phyloP scores from a whole-genome alignment of 805 yeast genomes.

The Cyberlindnera mississippiensis region DNA sequence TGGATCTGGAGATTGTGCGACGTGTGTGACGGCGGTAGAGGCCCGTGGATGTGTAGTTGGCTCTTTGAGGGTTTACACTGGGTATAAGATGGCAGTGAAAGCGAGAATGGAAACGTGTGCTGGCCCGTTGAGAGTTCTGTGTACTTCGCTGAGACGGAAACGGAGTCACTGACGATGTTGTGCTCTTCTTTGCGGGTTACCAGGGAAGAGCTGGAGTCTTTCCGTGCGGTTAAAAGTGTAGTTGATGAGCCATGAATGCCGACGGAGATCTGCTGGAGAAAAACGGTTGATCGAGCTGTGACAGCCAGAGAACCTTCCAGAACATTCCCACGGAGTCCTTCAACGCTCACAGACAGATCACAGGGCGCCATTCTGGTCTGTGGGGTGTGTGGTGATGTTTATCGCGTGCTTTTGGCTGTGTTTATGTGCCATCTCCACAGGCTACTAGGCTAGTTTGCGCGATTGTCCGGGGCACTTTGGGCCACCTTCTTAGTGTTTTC shows the following conservation, averaged over 20 bases:
- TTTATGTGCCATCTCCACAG: too few species aligned
- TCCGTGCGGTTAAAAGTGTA: not conserved
- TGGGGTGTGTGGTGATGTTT: too few species aligned
- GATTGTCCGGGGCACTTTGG: too few species aligned
- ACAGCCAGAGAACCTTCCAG: slow-evolving; percentile 6
- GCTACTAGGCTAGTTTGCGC: too few species aligned
- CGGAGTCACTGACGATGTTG: slow-evolving; percentile 8
- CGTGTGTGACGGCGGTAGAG: slow-evolving; percentile 12
- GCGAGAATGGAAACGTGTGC: slow-evolving; percentile 13
- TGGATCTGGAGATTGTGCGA: slow-evolving; percentile 11
- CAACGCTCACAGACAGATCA: slow-evolving; percentile 8
- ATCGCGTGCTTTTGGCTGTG: too few species aligned
- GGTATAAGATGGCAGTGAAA: slow-evolving; percentile 9
- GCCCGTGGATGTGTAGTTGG: slow-evolving; percentile 9
- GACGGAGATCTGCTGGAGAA: slow-evolving; percentile 8
- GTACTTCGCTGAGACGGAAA: slow-evolving; percentile 9
- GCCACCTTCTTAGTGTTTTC: too few species aligned
- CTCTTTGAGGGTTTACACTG: slow-evolving; percentile 10
- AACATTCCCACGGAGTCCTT: slow-evolving; percentile 4
- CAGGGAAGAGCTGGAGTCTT: not conserved
- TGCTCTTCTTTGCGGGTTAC: slow-evolving; percentile 8
- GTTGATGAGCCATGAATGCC: slow-evolving; percentile 6
- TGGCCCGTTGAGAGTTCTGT: slow-evolving; percentile 7
- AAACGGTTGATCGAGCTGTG: slow-evolving; percentile 8
- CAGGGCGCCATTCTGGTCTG: slow-evolving; percentile 12